Conservation (phyloP, 1,284 basidiomycete genomes). For the Xerocomus amazonicus region DNA sequence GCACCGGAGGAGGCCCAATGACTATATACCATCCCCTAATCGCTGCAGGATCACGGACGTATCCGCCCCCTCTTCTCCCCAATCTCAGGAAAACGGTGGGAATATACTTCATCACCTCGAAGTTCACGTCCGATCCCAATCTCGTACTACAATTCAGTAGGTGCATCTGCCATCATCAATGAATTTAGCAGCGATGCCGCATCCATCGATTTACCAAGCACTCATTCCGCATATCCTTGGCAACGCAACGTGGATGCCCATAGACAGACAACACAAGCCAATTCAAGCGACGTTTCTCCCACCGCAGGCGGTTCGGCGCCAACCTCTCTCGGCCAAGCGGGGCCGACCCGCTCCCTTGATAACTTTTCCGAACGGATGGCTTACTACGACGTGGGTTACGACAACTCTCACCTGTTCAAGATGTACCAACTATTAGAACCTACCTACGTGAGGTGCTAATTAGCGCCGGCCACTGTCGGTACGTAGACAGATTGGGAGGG, state of each 20-base stretch:
- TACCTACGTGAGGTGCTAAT: not conserved
- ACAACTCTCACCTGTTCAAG: not conserved
- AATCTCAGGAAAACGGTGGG: no score
- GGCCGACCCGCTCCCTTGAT: not conserved
- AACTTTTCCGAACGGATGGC: slow-evolving; percentile 16
- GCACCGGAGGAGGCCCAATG: slow-evolving; percentile 27
- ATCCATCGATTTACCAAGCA: not conserved
- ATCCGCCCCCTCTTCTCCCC: not conserved
- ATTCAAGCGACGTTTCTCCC: not conserved
- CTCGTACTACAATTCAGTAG: no score
- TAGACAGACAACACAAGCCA: not conserved
- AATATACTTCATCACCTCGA: no score
- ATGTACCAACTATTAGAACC: not conserved
- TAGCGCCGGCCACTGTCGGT: not conserved
- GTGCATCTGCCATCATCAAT: no score
- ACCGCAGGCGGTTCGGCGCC: not conserved
- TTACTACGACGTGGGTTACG: slow-evolving; percentile 6
- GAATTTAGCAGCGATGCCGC: no score
- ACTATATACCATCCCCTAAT: slow-evolving; percentile 11
- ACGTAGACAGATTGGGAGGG: slow-evolving; percentile 3
- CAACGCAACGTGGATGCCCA: not conserved
- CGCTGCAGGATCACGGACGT: not conserved
- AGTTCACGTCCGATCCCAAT: not conserved
- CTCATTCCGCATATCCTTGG: not conserved
- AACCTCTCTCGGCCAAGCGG: not conserved